Base-by-base conservation (phyloP, 2,329 filamentous ascomycete species). In the Penicillium sp. region DNA sequence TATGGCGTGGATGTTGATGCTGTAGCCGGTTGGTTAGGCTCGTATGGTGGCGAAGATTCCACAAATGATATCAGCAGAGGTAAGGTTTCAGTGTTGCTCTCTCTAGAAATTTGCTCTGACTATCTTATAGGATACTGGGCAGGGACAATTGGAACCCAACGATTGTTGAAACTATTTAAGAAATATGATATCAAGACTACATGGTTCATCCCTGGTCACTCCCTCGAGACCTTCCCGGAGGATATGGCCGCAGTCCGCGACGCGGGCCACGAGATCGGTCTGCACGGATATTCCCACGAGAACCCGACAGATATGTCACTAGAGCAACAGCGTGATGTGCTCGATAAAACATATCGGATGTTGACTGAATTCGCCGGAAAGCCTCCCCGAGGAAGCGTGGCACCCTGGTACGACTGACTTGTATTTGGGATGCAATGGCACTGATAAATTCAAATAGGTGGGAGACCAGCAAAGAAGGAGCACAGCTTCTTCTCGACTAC, bases 341-440 rank as follows among this genome's bases (percentile, higher is more conserved):
- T 93, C 16, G 88, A 90, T 67, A 90, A 91, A 74, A 89, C 88
- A 3, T 90, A 86, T 71, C 81, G 81, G n/a, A 79, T 91, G 74
- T 78, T 92, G 43, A 90, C 86, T 0, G 84, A 89, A 0, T 92
- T 93, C 69, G 82, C 82, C 50, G 85, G 88, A 6, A 91, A 91
- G 72, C 87, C 88, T 0, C 89, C 89, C 0, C 77, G 87, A 1
- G 88, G 89, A 1, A 87, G 82, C 42, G 88, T 91, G 0, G 88
- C 88, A 0, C 88, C 89, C 0, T 91, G 84, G 81, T 64, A 60
- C 14, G 6, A n/a, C 41, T 19, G 2, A 22, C 11, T 48, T 12
- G 2, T 4, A 31, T 14, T 28, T 16, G 3, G 5, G 5, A n/a
- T 4, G 10, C 2, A 19, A 11, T 1, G 3, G 1, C 17, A 5